These are phyloP conservation scores for Eucalyptus pauciflora DNA, from an alignment of 345 rosid species.

Conservation along the genomic window DNA sequence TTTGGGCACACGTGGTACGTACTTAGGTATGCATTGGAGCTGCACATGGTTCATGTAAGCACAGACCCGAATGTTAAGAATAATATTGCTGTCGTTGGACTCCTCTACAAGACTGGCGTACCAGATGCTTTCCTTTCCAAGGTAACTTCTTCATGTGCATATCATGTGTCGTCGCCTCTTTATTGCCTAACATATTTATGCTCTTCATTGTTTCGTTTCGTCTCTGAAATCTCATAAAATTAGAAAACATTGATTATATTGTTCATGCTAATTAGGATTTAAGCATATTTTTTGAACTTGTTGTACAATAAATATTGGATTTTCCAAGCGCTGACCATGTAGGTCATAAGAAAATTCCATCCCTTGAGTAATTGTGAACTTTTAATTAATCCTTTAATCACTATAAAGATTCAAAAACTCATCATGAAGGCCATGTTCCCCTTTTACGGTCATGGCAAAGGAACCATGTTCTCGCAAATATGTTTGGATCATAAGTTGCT, in stretches of 20 bases:
- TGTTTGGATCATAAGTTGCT: no score
- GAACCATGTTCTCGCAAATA: no score
- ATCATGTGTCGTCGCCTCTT: not conserved
- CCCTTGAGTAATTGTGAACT: not conserved
- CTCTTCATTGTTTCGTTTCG: not conserved
- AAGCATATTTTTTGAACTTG: not conserved
- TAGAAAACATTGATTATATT: not conserved
- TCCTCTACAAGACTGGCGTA: conserved; percentile 34
- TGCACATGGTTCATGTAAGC: conserved; percentile 63
- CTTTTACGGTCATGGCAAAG: no score
- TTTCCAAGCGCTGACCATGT: not conserved
- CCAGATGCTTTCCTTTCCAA: conserved; percentile 43
- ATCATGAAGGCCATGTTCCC: no score
- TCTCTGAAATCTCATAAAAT: not conserved
- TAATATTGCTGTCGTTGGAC: conserved; percentile 32
- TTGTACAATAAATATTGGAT: not conserved
- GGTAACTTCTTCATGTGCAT: conserved; percentile 12
- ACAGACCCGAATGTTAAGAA: conserved; percentile 21
- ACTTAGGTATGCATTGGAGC: conserved; percentile 53
- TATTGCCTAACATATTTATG: not conserved
- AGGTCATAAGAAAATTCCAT: not conserved
- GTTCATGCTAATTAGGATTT: not conserved
- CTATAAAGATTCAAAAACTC: no score
- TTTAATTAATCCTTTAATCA: not conserved
- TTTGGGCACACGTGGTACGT: not conserved